phyloP scores from a whole-genome alignment of 331 rosid species.

The Cydonia oblonga region DNA sequence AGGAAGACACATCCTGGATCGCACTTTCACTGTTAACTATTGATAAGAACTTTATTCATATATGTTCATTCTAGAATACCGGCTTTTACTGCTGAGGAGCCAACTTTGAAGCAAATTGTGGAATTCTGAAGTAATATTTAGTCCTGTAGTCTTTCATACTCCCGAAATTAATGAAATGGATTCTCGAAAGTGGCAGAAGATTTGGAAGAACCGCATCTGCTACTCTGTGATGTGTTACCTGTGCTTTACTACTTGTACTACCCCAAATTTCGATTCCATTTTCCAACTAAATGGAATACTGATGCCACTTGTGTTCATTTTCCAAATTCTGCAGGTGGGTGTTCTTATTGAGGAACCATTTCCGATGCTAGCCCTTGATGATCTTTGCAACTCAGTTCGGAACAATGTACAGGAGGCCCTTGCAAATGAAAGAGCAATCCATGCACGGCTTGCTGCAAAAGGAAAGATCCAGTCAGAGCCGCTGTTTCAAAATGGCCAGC shows the following conservation, averaged over 20 bases:
- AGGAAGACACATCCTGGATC: not conserved
- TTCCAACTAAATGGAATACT: not conserved
- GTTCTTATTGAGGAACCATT: constrained; percentile 96
- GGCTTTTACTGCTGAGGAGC: not conserved
- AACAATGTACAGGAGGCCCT: constrained; percentile 57
- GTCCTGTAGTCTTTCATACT: not conserved
- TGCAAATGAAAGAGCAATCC: constrained; percentile 32
- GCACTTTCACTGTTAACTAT: not conserved
- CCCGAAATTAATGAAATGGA: not conserved
- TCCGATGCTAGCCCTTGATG: constrained; percentile 81
- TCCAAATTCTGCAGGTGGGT: constrained; percentile 47
- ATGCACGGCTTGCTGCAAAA: constrained; percentile 38
- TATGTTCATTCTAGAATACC: not conserved
- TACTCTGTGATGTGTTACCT: not conserved
- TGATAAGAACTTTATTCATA: not conserved
- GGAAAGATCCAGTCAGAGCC: constrained; percentile 28
- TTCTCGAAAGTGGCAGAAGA: not conserved
- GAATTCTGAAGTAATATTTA: not conserved
- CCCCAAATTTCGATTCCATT: not conserved
- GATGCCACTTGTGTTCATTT: not conserved
- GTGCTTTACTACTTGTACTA: not conserved
- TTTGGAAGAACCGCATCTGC: not conserved
- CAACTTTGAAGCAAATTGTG: not conserved
- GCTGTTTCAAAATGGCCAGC: constrained; percentile 66
- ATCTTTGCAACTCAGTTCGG: constrained; percentile 44